Percentiles rank a stretch among this genome's conserved stretches.
Evolutionary conservation across 305 asterid species (phyloP).

Genomic region (Fraxinus latifolia): DNA sequence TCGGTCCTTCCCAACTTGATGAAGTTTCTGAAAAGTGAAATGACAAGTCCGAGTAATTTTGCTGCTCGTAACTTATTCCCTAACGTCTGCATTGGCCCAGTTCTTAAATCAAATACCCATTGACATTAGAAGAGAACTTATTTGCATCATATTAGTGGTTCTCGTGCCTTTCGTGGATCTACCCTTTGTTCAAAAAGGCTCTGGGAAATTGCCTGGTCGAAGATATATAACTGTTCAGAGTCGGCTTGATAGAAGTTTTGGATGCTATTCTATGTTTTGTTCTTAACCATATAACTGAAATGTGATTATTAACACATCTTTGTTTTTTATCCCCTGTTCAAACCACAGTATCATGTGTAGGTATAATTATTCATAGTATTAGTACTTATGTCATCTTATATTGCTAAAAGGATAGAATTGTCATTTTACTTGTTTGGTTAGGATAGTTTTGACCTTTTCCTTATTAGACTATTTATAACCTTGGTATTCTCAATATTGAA

Average conservation of each 20-base stretch:
- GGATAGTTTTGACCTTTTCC: no score
- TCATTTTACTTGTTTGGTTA: no score
- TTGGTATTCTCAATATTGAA: no score
- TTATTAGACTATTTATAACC: no score
- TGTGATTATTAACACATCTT: neutral
- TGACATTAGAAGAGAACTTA: neutral
- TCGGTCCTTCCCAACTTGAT: slow-evolving; percentile 30
- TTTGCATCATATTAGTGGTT: neutral
- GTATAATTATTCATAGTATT: no score
- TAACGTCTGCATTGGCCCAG: neutral
- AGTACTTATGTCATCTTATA: no score
- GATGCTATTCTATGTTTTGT: slow-evolving; percentile 11
- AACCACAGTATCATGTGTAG: neutral
- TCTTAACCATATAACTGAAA: slow-evolving; percentile 17
- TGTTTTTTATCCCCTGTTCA: neutral
- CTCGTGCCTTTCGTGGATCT: neutral
- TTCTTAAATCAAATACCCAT: neutral
- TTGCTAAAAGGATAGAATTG: no score
- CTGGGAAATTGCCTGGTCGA: neutral
- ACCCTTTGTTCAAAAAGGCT: neutral
- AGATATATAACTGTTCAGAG: slow-evolving; percentile 19
- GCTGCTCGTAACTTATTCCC: neutral
- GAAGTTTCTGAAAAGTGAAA: slow-evolving; percentile 26
- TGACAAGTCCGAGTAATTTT: slow-evolving; percentile 17
- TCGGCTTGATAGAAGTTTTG: slow-evolving; percentile 16